Evolutionary conservation across 2,329 filamentous ascomycete species (phyloP).

Genomic region (Cryphonectria nitschkei): DNA sequence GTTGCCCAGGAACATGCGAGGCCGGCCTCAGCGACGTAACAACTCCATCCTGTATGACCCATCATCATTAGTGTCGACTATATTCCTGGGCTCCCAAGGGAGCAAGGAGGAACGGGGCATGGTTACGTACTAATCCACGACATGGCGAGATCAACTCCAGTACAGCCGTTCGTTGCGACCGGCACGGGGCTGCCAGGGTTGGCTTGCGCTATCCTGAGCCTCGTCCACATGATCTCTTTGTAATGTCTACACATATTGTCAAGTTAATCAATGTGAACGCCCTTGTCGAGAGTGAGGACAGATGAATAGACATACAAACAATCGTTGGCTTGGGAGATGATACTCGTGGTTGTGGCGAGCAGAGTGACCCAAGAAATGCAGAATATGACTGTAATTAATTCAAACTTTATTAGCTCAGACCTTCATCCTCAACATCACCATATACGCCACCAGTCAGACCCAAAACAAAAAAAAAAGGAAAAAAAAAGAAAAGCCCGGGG

Average conservation of each 20-base stretch:
- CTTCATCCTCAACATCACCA: neutral
- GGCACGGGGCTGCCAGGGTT: conserved; percentile 7
- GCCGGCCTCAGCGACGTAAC: conserved; percentile 17
- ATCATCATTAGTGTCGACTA: neutral
- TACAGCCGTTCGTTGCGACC: conserved; percentile 8
- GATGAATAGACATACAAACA: conserved; percentile 14
- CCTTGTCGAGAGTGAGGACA: neutral
- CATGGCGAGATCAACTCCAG: conserved; percentile 16
- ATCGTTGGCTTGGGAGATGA: conserved; percentile 19
- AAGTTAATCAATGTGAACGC: neutral
- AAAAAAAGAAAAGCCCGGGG: too few species aligned
- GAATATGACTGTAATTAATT: conserved; percentile 23
- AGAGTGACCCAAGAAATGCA: conserved; percentile 14
- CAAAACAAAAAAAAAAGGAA: neutral
- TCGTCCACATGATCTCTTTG: conserved; percentile 23
- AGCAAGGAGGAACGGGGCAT: neutral
- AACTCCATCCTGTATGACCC: conserved; percentile 20
- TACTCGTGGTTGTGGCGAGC: conserved; percentile 22
- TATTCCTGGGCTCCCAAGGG: neutral
- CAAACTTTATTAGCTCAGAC: neutral
- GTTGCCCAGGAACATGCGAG: conserved; percentile 27
- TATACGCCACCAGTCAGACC: neutral
- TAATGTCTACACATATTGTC: conserved; percentile 18
- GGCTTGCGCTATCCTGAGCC: conserved; percentile 10
- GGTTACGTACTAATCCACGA: conserved; percentile 21